Evolutionary conservation across 306 rosid genomes (phyloP), one percentile per base, ranked within the genome.

Genomic region (Fagus sylvatica): DNA sequence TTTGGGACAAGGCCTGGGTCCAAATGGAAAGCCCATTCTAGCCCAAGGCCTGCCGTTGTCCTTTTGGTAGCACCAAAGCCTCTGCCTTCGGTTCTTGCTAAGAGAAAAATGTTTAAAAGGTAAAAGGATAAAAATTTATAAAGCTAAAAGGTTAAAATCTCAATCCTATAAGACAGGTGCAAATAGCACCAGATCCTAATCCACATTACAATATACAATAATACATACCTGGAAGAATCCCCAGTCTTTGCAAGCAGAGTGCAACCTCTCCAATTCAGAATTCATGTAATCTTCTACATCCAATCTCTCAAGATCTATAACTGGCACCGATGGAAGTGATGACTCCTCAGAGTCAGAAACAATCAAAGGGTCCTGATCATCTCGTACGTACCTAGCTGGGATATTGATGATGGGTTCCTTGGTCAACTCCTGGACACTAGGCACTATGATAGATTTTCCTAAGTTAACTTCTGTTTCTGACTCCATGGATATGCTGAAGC

Each of bases 191-290:
- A 22, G 28, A 22, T 22, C 28, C 0, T 22, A 22, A 22, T 22
- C 28, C 28, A 22, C 28, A 22, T 22, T 22, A 22, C 28, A 22
- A 22, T 22, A 22, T 22, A 22, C 49, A 43, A 43, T 9, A 43
- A 2, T 9, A 9, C n/a, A 55, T 80, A 79, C 84, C 79, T 84
- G 84, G 67, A 84, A 84, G 76, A 79, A 84, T 36, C 84, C 87
- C 84, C 81, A 80, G 22, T 84, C 84, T 51, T 22, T 39, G 75
- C 77, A 76, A 43, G 82, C 78, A 46, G 71, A 56, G 53, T 84
- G 80, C 66, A 80, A 41, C 17, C 17, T 74, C 16, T 69, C 70
- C 46, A 80, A 55, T 39, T 84, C 85, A 30, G 78, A 60, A 62
- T 49, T 56, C 53, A 42, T 37, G 4, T 49, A 69, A 60, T 51